A percentile compares a stretch with the other conserved stretches of the same genome.
Conservation (phyloP, 2,329 filamentous ascomycete species). For the Claviceps maximensis region DNA sequence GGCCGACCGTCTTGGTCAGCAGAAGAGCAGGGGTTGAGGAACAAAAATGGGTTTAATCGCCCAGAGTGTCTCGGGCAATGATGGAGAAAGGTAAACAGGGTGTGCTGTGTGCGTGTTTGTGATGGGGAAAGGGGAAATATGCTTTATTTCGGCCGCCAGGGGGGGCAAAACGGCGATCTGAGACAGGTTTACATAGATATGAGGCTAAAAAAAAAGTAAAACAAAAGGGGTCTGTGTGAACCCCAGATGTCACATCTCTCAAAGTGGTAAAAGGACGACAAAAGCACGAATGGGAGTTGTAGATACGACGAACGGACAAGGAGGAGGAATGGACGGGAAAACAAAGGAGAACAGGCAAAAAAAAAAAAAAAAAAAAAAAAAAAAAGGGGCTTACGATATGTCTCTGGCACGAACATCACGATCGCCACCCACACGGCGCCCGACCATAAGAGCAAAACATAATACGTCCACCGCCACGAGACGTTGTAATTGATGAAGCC, state of each 20-base stretch:
- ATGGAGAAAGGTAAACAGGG: not conserved
- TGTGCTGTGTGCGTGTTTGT: not conserved
- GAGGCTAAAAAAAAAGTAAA: too few species aligned
- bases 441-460: slow-evolving; percentile 72
- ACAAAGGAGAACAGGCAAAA: not conserved
- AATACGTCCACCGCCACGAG: slow-evolving; percentile 74
- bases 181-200: not conserved
- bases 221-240: not conserved
- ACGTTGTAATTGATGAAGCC: slow-evolving; percentile 72
- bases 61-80: not conserved
- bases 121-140: not conserved
- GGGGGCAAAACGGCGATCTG: not conserved
- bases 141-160: not conserved
- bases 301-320: not conserved
- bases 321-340: not conserved
- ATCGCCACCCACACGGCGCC: slow-evolving; percentile 51
- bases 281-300: not conserved
- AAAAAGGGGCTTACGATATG: slow-evolving; percentile 46
- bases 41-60: not conserved
- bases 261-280: not conserved
- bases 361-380: not conserved
- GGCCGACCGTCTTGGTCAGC: too few species aligned
- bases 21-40: not conserved
- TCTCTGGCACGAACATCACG: slow-evolving; percentile 68
- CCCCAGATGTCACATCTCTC: not conserved